Base-by-base conservation (phyloP, 177 flowering plant species). In the Vitis hybrid region DNA sequence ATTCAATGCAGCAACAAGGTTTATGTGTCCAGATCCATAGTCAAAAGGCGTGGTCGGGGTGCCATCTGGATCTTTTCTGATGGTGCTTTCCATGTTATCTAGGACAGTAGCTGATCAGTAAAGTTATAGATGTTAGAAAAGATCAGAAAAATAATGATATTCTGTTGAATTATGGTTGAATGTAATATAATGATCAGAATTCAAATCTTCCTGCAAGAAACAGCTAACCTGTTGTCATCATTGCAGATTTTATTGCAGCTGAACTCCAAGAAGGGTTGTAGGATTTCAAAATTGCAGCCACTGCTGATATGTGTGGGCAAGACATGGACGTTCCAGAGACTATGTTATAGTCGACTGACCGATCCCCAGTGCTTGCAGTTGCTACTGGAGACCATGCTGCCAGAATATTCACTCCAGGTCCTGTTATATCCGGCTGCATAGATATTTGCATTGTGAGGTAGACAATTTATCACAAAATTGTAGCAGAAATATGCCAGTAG, bases 1-100 rank as follows among this genome's bases (percentile, higher is more conserved):
- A 58, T 88, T 71, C 13, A 86, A 10, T 21, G 90, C 86, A 49
- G 85, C 85, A 24, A 57, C 14, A 35, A 86, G 89, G 72, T 83
- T 75, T 32, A 90, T 61, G 62, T 87, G 91, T 60, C 95, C 91
- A 2, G 92, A 84, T 49, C 91, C 92, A 60, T 78, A 82, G 72
- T 86, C 86, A 27, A 88, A 88, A 35, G 92, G 92, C 5, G 83
- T 80, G 12, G 91, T 62, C 40, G 62, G 69, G 8, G 70, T 70
- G 62, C 74, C 79, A 68, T 71, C 67, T 64, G 90, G 86, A 57
- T 82, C 74, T 67, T 82, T 82, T 56, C 52, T 48, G 14, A 86
- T 83, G 52, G 56, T 10, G 8, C 52, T 63, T 32, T 46, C 14
- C 2, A 76, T 72, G 78, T 84, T 82, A 65, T 87, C 89, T 6